These are phyloP conservation scores for Cyclotella atomus DNA, from an alignment of 108 stramenopile species.

Conservation along the genomic window DNA sequence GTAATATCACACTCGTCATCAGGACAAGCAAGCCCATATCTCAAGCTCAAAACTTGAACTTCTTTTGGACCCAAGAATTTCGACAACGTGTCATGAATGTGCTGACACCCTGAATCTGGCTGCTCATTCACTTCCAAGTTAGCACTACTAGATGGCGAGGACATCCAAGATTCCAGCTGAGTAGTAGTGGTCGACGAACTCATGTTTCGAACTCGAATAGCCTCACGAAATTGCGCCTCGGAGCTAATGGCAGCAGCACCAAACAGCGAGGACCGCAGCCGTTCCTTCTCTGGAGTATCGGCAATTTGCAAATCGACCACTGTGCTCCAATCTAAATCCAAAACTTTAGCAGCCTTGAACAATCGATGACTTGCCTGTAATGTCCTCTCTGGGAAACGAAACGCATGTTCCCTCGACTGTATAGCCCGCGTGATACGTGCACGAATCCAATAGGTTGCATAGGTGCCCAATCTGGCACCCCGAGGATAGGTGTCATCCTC, in stretches of 20 bases:
- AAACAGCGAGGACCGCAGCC: constrained; percentile 34
- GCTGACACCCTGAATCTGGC: constrained; percentile 25
- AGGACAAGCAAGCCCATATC: constrained; percentile 70
- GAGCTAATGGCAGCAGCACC: constrained; percentile 36
- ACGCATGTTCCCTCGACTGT: constrained; percentile 78
- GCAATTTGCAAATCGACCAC: constrained; percentile 29
- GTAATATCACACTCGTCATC: constrained; percentile 18
- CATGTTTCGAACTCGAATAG: constrained; percentile 43
- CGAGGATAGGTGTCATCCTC: background rate
- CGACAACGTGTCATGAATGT: constrained; percentile 60
- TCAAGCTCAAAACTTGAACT: constrained; percentile 76
- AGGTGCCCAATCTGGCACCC: constrained; percentile 87
- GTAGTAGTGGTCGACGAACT: constrained; percentile 20
- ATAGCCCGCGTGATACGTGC: constrained; percentile 87
- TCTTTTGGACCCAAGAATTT: constrained; percentile 71
- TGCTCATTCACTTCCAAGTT: constrained; percentile 5
- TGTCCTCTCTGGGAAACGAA: constrained; percentile 74
- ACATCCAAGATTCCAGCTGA: constrained; percentile 50
- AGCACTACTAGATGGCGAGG: constrained; percentile 20
- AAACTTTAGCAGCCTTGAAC: constrained; percentile 57
- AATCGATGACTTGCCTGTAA: constrained; percentile 58
- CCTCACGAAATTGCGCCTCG: constrained; percentile 37
- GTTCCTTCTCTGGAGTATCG: constrained; percentile 34
- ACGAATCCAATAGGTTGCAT: constrained; percentile 94
- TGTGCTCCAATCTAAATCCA: constrained; percentile 61